Conservation (phyloP, 305 asterid genomes). For the Fraxinus latifolia region DNA sequence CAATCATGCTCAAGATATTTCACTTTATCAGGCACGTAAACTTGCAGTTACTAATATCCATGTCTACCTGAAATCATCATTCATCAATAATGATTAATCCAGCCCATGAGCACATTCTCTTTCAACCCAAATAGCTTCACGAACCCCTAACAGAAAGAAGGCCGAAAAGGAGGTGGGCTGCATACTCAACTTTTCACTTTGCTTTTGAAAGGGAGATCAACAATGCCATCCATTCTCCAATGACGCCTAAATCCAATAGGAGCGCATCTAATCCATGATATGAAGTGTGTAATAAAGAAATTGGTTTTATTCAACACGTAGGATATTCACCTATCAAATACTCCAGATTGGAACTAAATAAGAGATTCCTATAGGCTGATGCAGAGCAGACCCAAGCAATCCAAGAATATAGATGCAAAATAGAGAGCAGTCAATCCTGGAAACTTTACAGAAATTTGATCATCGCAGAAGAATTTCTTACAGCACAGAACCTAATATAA, state of each 20-base stretch:
- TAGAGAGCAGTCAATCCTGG: not conserved
- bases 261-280: not conserved
- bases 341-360: not conserved
- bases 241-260: not conserved
- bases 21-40: not conserved
- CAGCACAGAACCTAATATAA: not conserved
- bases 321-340: not conserved
- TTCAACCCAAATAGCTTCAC: not conserved
- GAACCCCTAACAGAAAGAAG: not conserved
- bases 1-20: not conserved
- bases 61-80: not conserved
- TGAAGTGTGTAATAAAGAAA: not conserved
- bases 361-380: not conserved
- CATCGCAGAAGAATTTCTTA: not conserved
- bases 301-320: not conserved
- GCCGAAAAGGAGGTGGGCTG: not conserved
- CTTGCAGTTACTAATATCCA: not conserved
- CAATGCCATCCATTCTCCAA: not conserved
- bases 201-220: not conserved
- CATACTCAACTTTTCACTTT: not conserved
- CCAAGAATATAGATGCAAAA: not conserved
- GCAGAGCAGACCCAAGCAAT: not conserved
- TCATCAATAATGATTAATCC: not conserved
- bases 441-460: constrained; percentile 2
- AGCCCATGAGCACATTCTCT: not conserved